Conservation (phyloP, 2,329 filamentous ascomycete species). For the Talaromyces sp. region DNA sequence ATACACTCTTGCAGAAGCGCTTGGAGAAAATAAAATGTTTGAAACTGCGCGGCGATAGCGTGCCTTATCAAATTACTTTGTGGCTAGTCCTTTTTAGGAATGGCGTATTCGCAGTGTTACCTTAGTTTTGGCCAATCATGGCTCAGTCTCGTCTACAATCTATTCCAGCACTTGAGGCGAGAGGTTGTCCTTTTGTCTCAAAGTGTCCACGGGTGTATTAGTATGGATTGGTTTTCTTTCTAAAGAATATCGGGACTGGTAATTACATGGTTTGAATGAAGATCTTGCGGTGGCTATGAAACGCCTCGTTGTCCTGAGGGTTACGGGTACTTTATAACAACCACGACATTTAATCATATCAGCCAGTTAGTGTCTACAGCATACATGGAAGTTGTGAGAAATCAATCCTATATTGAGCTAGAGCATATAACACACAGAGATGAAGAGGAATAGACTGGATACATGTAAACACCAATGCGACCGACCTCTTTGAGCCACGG, state of each 20-base stretch:
- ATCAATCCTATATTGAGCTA: neutral
- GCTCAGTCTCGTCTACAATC: neutral
- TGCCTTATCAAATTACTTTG: slow-evolving; percentile 8
- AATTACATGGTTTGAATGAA: no score
- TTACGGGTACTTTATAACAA: no score
- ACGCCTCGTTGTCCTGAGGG: no score
- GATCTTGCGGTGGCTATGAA: no score
- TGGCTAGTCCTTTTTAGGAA: neutral
- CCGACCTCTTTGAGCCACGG: neutral
- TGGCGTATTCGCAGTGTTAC: neutral
- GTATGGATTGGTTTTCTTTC: no score
- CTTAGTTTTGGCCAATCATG: neutral
- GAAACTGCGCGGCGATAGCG: slow-evolving; percentile 9
- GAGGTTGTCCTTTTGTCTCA: neutral
- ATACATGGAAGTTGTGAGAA: neutral
- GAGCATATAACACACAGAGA: slow-evolving; percentile 2
- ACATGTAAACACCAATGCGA: neutral
- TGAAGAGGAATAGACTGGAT: neutral
- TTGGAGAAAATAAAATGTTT: slow-evolving; percentile 7
- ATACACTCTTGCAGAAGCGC: neutral
- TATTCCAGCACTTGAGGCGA: neutral
- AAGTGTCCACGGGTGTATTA: no score
- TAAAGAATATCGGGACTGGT: no score
- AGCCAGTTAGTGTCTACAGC: neutral
- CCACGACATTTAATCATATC: neutral